phyloP scores from a whole-genome alignment of 2,329 filamentous ascomycete genomes.

The Fusarium tjaetaba region DNA sequence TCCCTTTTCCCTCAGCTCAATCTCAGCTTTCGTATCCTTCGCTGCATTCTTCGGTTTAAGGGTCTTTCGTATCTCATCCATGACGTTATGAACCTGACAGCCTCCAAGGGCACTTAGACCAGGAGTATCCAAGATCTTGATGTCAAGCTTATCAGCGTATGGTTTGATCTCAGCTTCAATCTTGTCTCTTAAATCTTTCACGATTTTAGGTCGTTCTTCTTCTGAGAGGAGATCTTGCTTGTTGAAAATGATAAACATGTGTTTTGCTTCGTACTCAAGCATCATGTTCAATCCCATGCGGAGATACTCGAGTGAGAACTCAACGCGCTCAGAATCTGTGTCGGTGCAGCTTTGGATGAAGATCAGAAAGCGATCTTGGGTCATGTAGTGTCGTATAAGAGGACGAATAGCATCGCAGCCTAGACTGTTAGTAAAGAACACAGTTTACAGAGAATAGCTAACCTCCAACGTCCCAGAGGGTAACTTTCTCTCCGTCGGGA shows the following conservation, averaged over 20 bases:
- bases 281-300: conserved; percentile 34
- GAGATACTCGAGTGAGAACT: conserved; percentile 43
- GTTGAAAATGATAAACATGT: conserved; percentile 47
- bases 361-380: conserved; percentile 39
- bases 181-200: conserved; percentile 6
- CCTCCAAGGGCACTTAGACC: conserved; percentile 37
- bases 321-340: conserved; percentile 30
- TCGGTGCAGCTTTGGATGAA: conserved; percentile 46
- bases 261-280: conserved; percentile 21
- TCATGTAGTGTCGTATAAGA: conserved; percentile 43
- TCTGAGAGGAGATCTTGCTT: conserved; percentile 45
- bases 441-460: background rate
- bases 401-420: conserved; percentile 45
- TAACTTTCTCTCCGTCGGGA: conserved; percentile 31
- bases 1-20: conserved; percentile 12
- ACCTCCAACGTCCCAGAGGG: conserved; percentile 47
- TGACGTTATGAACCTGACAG: conserved; percentile 13
- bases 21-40: background rate
- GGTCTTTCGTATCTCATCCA: conserved; percentile 32
- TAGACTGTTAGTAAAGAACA: background rate
- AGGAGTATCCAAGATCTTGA: conserved; percentile 38
- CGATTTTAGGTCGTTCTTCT: conserved; percentile 22
- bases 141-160: conserved; percentile 4
- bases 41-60: conserved; percentile 1
- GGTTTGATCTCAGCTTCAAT: conserved; percentile 29